Evolutionary conservation across 768 basidiomycete species (phyloP).

Genomic region (Pulveroboletus sp.): DNA sequence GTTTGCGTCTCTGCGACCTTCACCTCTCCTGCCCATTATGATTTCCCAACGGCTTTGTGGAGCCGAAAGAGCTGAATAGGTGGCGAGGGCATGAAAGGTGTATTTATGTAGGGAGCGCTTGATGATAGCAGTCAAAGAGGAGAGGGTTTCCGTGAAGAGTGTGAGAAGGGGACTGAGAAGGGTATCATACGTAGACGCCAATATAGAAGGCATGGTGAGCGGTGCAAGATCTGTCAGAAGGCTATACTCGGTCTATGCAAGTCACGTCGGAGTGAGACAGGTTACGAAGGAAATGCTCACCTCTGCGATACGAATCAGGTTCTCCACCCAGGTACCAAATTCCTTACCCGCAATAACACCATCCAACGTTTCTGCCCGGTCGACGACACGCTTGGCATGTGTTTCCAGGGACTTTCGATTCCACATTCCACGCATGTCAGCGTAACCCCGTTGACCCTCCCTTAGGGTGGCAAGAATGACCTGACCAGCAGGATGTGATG

Average conservation of each 20-base stretch:
- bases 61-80: constrained; percentile 55
- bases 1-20: constrained; percentile 48
- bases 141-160: constrained; percentile 63
- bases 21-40: constrained; percentile 49
- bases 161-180: constrained; percentile 62
- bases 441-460: constrained; percentile 79
- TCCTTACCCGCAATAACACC: constrained; percentile 64
- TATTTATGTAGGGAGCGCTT: constrained; percentile 77
- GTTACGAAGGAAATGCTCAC: constrained; percentile 33
- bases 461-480: constrained; percentile 60
- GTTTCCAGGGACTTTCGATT: constrained; percentile 68
- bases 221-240: constrained; percentile 62
- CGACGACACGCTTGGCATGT: constrained; percentile 64
- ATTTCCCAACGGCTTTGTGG: constrained; percentile 67
- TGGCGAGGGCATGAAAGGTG: constrained; percentile 73
- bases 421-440: constrained; percentile 84
- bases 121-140: constrained; percentile 58
- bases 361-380: constrained; percentile 66
- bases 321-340: constrained; percentile 66
- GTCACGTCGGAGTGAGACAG: background rate
- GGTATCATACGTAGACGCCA: constrained; percentile 56
- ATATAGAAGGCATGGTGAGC: constrained; percentile 44
- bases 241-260: constrained; percentile 59
- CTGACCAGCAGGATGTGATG: constrained; percentile 73
- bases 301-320: constrained; percentile 62